These are phyloP conservation scores for Aspergillus jensenii DNA, from an alignment of 2,329 filamentous ascomycete genomes.

Conservation along the genomic window DNA sequence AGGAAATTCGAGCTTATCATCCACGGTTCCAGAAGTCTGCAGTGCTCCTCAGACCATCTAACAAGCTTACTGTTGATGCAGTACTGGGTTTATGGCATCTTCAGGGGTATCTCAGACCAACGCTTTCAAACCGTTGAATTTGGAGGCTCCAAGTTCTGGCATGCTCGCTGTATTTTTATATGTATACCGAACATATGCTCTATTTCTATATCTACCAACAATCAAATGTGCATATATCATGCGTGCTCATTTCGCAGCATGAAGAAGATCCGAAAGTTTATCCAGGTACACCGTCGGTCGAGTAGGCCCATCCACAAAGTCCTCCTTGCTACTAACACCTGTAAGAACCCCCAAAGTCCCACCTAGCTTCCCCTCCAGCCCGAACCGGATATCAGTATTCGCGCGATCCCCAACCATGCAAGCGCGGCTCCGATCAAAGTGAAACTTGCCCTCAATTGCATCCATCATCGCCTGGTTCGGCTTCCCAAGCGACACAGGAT, in stretches of 20 bases:
- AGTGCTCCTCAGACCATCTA: slow-evolving; percentile 37
- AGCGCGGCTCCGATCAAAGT: slow-evolving; percentile 76
- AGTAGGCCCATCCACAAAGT: slow-evolving; percentile 72
- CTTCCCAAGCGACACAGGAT: slow-evolving; percentile 82
- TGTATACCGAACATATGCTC: not conserved
- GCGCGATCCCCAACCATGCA: slow-evolving; percentile 96
- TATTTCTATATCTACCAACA: not conserved
- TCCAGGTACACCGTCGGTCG: slow-evolving; percentile 84
- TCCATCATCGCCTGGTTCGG: slow-evolving; percentile 99
- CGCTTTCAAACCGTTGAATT: not conserved
- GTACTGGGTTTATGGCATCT: slow-evolving; percentile 42
- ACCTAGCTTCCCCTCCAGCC: slow-evolving; percentile 83
- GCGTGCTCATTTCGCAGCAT: slow-evolving; percentile 21
- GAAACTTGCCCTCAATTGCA: slow-evolving; percentile 92
- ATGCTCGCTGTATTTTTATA: not conserved
- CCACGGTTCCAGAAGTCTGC: slow-evolving; percentile 32
- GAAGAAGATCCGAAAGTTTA: slow-evolving; percentile 73
- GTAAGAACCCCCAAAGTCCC: slow-evolving; percentile 90
- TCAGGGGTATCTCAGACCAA: slow-evolving; percentile 28
- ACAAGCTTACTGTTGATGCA: slow-evolving; percentile 26
- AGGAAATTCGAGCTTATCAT: slow-evolving; percentile 26
- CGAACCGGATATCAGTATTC: slow-evolving; percentile 95
- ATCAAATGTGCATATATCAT: not conserved
- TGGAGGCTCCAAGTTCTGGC: not conserved
- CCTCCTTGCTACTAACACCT: slow-evolving; percentile 78